A percentile compares a stretch with the other conserved stretches of the same genome.
phyloP scores from a whole-genome alignment of 1,284 basidiomycete species.

The Boletellus deceptivus region DNA sequence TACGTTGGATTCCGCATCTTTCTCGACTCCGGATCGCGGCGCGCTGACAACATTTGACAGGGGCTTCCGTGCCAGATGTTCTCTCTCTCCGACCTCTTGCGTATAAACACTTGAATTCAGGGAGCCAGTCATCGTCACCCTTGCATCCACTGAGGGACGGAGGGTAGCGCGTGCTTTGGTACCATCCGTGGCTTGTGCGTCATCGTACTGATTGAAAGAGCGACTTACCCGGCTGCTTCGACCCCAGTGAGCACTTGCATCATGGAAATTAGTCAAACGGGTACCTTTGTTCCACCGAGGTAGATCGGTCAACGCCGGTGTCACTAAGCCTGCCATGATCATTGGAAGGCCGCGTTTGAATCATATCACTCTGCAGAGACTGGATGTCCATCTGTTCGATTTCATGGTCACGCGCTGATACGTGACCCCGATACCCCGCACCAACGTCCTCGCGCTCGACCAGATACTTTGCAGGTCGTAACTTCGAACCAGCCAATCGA shows the following conservation, averaged over 20 bases:
- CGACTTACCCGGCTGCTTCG: background rate
- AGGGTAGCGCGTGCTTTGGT: background rate
- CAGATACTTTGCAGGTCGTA: background rate
- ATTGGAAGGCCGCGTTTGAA: background rate
- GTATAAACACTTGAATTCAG: background rate
- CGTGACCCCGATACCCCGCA: background rate
- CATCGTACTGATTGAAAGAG: background rate
- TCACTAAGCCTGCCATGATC: background rate
- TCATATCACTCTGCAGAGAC: background rate
- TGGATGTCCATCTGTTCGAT: background rate
- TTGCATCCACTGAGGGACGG: background rate
- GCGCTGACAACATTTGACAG: background rate
- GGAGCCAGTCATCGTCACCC: background rate
- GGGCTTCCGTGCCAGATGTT: background rate
- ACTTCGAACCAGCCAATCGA: background rate
- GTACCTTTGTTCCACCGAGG: conserved; percentile 4
- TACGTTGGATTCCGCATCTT: background rate
- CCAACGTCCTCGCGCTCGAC: background rate
- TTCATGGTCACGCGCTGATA: background rate
- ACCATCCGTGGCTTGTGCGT: background rate
- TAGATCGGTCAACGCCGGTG: background rate
- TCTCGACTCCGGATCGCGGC: background rate
- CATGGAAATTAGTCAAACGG: background rate
- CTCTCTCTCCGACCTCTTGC: background rate
- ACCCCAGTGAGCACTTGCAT: conserved; percentile 2